Evolutionary conservation across 352 stramenopile genomes (phyloP).

Genomic region (Paralagenidium karlingii): DNA sequence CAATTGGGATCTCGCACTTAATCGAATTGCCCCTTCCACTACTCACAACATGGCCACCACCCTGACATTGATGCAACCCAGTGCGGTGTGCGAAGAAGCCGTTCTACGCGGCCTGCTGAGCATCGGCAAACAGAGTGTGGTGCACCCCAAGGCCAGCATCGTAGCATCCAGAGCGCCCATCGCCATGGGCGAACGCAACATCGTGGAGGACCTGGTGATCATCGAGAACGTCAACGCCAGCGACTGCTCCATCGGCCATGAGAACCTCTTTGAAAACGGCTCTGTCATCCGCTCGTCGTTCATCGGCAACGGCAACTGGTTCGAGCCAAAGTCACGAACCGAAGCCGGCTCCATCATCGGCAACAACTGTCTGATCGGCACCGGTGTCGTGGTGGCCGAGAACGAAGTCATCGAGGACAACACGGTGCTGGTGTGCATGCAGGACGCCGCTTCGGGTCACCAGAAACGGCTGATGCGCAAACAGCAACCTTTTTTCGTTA

Average conservation of each 20-base stretch:
- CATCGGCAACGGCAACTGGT: constrained; percentile 60
- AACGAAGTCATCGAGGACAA: constrained; percentile 54
- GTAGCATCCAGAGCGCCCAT: constrained; percentile 19
- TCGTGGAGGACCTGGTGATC: constrained; percentile 53
- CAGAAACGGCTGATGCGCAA: constrained; percentile 29
- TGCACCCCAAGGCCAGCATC: constrained; percentile 29
- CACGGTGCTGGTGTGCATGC: constrained; percentile 55
- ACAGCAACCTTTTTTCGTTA: constrained; percentile 57
- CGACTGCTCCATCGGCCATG: constrained; percentile 36
- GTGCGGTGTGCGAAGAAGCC: constrained; percentile 29
- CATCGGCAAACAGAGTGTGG: constrained; percentile 22
- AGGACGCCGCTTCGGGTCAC: constrained; percentile 10
- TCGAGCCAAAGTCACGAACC: constrained; percentile 52
- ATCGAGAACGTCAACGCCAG: constrained; percentile 12
- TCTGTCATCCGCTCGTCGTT: constrained; percentile 36
- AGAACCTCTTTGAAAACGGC: constrained; percentile 74
- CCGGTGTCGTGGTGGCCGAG: constrained; percentile 54
- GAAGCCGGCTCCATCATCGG: constrained; percentile 48
- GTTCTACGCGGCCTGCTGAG: constrained; percentile 22
- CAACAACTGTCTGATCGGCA: constrained; percentile 72
- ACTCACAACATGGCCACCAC: not conserved
- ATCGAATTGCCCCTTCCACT: not conserved
- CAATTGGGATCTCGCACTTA: not conserved
- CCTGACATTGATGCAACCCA: constrained; percentile 13
- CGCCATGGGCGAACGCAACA: constrained; percentile 46